phyloP scores from a whole-genome alignment of 345 rosid genomes.

The Hypericum perforatum region DNA sequence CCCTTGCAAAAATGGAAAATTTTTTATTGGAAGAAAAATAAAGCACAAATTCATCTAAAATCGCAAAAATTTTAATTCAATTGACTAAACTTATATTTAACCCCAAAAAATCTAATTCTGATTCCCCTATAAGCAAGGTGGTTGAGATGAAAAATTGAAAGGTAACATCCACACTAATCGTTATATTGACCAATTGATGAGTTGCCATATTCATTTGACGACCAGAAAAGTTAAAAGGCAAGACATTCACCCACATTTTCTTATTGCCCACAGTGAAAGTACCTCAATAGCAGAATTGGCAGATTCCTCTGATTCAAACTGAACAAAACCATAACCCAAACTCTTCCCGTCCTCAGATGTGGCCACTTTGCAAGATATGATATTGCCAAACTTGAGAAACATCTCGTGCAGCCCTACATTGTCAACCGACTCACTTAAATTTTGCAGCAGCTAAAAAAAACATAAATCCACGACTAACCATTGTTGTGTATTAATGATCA shows the following conservation, averaged over 20 bases:
- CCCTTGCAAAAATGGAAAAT: too few relatives aligned
- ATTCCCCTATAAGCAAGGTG: too few relatives aligned
- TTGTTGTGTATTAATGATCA: not conserved
- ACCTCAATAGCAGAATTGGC: conserved; percentile 44
- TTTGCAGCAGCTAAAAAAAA: conserved; percentile 25
- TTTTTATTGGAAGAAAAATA: too few relatives aligned
- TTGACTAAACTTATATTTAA: too few relatives aligned
- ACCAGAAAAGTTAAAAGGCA: too few relatives aligned
- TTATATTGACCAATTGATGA: too few relatives aligned
- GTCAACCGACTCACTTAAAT: conserved; percentile 40
- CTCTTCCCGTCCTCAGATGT: conserved; percentile 48
- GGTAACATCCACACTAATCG: too few relatives aligned
- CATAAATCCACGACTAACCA: not conserved
- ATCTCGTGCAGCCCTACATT: conserved; percentile 36
- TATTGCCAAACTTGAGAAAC: conserved; percentile 37
- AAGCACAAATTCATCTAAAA: too few relatives aligned
- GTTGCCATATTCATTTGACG: too few relatives aligned
- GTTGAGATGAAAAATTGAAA: too few relatives aligned
- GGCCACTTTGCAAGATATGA: conserved; percentile 73
- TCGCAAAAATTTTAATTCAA: too few relatives aligned
- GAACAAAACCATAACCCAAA: conserved; percentile 67
- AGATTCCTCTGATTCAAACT: conserved; percentile 58
- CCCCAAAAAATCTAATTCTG: too few relatives aligned
- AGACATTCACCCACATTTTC: conserved; percentile 36
- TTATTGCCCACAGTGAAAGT: conserved; percentile 44